phyloP scores from a whole-genome alignment of 495 filamentous ascomycete species.

The Tuber borchii region DNA sequence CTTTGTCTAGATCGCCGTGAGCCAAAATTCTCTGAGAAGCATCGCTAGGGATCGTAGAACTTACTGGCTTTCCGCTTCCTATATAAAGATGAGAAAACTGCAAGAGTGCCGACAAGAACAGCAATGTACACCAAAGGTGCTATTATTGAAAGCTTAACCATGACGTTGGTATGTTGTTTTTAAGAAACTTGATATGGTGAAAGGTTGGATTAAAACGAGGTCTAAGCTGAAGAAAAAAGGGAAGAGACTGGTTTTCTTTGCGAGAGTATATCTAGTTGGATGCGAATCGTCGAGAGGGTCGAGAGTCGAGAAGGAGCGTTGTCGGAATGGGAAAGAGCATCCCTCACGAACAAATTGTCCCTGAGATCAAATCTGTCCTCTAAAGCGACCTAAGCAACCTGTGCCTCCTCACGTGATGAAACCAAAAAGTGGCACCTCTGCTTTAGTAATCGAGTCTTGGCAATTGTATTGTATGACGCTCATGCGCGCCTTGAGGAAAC shows the following conservation, averaged over 20 bases:
- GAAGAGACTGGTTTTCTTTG: background rate
- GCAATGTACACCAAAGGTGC: conserved; percentile 66
- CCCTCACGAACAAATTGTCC: background rate
- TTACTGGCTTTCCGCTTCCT: conserved; percentile 83
- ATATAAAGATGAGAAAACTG: conserved; percentile 86
- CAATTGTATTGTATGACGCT: background rate
- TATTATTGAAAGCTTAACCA: conserved; percentile 39
- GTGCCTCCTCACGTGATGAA: background rate
- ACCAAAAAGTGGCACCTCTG: background rate
- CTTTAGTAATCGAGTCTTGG: background rate
- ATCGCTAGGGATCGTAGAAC: conserved; percentile 42
- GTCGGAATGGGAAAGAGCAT: background rate
- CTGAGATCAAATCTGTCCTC: conserved; percentile 3
- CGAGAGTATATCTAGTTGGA: conserved; percentile 13
- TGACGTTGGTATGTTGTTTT: conserved; percentile 11
- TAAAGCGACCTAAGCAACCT: background rate
- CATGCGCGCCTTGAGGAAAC: background rate
- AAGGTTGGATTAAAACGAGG: conserved; percentile 2
- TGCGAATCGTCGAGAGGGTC: conserved; percentile 22
- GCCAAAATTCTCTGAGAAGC: background rate
- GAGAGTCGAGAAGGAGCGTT: conserved; percentile 1
- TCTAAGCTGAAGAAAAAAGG: background rate
- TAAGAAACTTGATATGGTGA: background rate
- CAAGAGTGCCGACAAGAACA: conserved; percentile 77
- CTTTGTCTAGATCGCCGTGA: conserved; percentile 52